Evolutionary conservation across 2,329 filamentous ascomycete genomes (phyloP).

Genomic region (Trichoderma asperellum): DNA sequence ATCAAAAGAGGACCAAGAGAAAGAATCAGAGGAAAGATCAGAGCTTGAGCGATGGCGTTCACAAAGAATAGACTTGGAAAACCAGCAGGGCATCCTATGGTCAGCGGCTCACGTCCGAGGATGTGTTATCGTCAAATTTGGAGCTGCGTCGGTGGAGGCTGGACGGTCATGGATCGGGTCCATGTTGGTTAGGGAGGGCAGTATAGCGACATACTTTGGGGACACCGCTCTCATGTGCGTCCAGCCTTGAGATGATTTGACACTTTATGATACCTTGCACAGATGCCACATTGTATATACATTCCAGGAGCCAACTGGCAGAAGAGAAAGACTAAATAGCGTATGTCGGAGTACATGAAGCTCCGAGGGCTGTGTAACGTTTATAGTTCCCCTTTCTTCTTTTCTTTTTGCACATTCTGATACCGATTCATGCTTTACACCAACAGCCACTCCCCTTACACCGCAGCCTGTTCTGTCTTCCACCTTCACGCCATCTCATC

Average conservation of each 20-base stretch:
- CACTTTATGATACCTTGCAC: background rate
- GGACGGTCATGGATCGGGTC: slow-evolving; percentile 77
- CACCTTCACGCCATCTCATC: background rate
- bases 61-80: slow-evolving; percentile 62
- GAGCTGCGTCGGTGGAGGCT: slow-evolving; percentile 78
- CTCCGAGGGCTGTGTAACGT: no score
- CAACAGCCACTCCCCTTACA: no score
- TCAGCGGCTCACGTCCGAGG: slow-evolving; percentile 79
- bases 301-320: background rate
- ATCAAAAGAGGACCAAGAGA: slow-evolving; percentile 53
- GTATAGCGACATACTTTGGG: slow-evolving; percentile 72
- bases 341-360: no score
- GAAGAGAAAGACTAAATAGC: no score
- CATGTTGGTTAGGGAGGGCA: slow-evolving; percentile 77
- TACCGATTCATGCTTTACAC: no score
- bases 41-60: slow-evolving; percentile 58
- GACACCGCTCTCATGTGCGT: slow-evolving; percentile 81
- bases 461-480: background rate
- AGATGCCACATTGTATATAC: background rate
- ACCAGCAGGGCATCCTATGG: slow-evolving; percentile 69
- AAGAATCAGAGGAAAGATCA: slow-evolving; percentile 44
- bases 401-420: no score
- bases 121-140: slow-evolving; percentile 91
- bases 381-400: no score
- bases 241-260: slow-evolving; percentile 42